These are phyloP conservation scores for Populus hybrid DNA, from an alignment of 441 rosid genomes.

Conservation along the genomic window DNA sequence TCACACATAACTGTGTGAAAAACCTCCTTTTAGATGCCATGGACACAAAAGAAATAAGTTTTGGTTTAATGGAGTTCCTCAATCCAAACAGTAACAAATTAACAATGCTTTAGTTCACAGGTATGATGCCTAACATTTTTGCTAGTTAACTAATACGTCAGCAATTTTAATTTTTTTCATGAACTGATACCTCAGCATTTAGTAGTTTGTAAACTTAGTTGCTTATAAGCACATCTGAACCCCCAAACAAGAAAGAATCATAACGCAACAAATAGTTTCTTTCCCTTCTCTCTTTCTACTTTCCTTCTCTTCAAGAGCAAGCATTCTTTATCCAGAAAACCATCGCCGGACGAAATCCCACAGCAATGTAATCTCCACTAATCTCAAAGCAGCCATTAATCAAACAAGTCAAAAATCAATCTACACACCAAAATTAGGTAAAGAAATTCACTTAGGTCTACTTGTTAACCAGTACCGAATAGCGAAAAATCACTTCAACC, in stretches of 20 bases:
- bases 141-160: neutral
- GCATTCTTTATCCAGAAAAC: neutral
- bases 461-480: neutral
- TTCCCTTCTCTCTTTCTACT: neutral
- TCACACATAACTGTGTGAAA: neutral
- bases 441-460: neutral
- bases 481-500: neutral
- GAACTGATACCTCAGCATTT: neutral
- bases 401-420: neutral
- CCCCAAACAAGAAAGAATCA: neutral
- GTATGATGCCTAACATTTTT: neutral
- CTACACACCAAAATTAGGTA: neutral
- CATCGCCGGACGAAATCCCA: neutral
- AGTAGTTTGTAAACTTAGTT: neutral
- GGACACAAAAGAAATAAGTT: neutral
- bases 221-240: neutral
- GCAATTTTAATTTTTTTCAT: neutral
- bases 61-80: neutral
- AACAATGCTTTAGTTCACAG: neutral
- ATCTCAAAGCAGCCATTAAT: neutral
- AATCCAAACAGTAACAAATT: neutral
- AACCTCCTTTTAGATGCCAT: neutral
- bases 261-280: neutral
- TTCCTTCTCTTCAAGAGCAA: neutral
- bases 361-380: neutral